These are phyloP conservation scores for Lipomyces lipofer DNA, from an alignment of 805 yeast species.

Conservation along the genomic window DNA sequence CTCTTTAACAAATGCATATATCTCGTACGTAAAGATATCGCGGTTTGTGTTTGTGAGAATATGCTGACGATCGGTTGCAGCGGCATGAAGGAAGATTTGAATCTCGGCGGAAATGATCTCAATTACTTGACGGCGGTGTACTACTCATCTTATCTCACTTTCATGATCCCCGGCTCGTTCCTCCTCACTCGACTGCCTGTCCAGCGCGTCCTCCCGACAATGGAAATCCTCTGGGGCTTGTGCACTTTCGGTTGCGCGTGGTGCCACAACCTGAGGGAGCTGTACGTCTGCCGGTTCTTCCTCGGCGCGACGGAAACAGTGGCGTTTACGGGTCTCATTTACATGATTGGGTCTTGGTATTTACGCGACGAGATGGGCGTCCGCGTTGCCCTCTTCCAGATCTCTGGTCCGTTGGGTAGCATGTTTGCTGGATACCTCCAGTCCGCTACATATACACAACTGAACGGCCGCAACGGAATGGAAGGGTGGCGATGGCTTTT, in stretches of 20 bases:
- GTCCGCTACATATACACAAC: constrained; percentile 49
- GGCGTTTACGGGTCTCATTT: constrained; percentile 52
- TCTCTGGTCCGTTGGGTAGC: constrained; percentile 45
- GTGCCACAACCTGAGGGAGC: constrained; percentile 40
- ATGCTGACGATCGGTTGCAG: constrained; percentile 14
- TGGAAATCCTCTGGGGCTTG: constrained; percentile 58
- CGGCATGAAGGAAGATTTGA: constrained; percentile 55
- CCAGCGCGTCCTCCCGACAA: constrained; percentile 38
- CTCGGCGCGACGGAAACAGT: constrained; percentile 72
- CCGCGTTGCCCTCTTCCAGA: constrained; percentile 45
- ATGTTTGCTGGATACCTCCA: constrained; percentile 55
- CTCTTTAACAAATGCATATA: constrained; percentile 55
- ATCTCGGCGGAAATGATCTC: constrained; percentile 49
- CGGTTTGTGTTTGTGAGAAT: background rate
- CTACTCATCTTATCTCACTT: constrained; percentile 38
- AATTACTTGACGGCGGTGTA: constrained; percentile 38
- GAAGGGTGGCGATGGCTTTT: constrained; percentile 70
- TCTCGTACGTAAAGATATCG: constrained; percentile 36
- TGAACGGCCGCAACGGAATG: constrained; percentile 49
- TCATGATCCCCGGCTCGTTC: constrained; percentile 41
- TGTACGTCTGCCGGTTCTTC: constrained; percentile 65
- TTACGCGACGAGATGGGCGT: constrained; percentile 54
- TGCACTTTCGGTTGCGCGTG: constrained; percentile 58
- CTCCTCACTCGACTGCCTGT: constrained; percentile 41
- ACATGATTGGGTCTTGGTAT: constrained; percentile 55